Conservation (phyloP, 257 asterid genomes). For the Lycium ferocissimum region DNA sequence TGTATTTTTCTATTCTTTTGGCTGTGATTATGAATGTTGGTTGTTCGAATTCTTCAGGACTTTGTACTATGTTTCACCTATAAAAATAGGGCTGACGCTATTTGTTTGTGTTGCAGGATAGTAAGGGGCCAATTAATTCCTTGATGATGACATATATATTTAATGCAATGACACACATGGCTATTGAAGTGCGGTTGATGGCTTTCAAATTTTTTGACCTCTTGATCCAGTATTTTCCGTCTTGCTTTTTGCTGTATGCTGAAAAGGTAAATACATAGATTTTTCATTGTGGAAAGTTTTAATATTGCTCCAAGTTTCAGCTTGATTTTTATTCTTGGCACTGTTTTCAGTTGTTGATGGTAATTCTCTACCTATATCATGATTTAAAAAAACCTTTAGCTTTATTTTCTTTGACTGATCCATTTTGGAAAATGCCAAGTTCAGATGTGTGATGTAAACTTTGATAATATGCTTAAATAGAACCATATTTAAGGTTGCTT, state of each 20-base stretch:
- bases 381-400: neutral
- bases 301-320: neutral
- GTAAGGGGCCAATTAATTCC: constrained; percentile 73
- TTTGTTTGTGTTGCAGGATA: constrained; percentile 67
- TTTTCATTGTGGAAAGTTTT: constrained; percentile 6
- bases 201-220: constrained; percentile 88
- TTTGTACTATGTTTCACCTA: constrained; percentile 29
- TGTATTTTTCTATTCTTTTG: neutral
- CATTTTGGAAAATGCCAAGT: neutral
- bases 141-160: constrained; percentile 83
- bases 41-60: neutral
- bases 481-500: neutral
- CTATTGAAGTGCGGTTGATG: constrained; percentile 83
- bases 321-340: neutral
- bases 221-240: constrained; percentile 73
- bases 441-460: neutral
- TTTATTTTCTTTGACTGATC: neutral
- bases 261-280: constrained; percentile 66
- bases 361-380: neutral
- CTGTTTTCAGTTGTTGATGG: neutral
- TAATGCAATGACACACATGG: constrained; percentile 84
- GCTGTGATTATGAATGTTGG: neutral
- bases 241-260: constrained; percentile 70
- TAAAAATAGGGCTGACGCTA: constrained; percentile 46
- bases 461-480: neutral